Evolutionary conservation across 305 asterid genomes (phyloP).

Genomic region (Andrographis paniculata): DNA sequence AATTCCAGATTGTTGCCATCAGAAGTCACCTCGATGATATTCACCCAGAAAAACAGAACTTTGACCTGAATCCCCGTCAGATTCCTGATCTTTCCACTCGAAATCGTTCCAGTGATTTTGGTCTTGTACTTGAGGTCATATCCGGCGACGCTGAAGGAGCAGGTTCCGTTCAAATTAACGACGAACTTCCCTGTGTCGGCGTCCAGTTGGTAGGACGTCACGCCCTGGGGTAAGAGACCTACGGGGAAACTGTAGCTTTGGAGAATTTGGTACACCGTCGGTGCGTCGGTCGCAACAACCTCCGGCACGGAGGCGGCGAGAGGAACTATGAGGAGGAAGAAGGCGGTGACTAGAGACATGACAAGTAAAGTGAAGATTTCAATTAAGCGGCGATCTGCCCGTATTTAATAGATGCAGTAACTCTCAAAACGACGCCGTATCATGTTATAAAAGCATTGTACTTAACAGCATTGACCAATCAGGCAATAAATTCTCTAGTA

Average conservation of each 20-base stretch:
- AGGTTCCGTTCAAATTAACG: constrained; percentile 24
- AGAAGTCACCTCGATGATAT: constrained; percentile 45
- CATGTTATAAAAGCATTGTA: too few relatives aligned
- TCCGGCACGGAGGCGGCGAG: too few relatives aligned
- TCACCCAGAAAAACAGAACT: constrained; percentile 52
- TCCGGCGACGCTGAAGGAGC: constrained; percentile 29
- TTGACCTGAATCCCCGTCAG: constrained; percentile 41
- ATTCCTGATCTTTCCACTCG: constrained; percentile 21
- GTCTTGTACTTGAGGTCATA: constrained; percentile 33
- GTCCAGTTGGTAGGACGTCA: constrained; percentile 29
- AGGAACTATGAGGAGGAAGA: too few relatives aligned
- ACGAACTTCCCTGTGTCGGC: constrained; percentile 27
- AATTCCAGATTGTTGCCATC: constrained; percentile 38
- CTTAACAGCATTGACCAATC: too few relatives aligned
- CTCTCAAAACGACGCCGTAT: too few relatives aligned
- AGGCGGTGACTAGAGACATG: too few relatives aligned
- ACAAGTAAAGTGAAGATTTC: too few relatives aligned
- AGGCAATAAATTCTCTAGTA: too few relatives aligned
- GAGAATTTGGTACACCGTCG: constrained; percentile 43
- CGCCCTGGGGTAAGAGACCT: constrained; percentile 38
- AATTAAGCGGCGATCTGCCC: too few relatives aligned
- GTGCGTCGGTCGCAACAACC: constrained; percentile 22
- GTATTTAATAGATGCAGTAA: too few relatives aligned
- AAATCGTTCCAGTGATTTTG: constrained; percentile 35
- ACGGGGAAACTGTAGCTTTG: constrained; percentile 34